Evolutionary conservation across 163 green algal genomes (phyloP).

Genomic region (Scenedesmus sp.): DNA sequence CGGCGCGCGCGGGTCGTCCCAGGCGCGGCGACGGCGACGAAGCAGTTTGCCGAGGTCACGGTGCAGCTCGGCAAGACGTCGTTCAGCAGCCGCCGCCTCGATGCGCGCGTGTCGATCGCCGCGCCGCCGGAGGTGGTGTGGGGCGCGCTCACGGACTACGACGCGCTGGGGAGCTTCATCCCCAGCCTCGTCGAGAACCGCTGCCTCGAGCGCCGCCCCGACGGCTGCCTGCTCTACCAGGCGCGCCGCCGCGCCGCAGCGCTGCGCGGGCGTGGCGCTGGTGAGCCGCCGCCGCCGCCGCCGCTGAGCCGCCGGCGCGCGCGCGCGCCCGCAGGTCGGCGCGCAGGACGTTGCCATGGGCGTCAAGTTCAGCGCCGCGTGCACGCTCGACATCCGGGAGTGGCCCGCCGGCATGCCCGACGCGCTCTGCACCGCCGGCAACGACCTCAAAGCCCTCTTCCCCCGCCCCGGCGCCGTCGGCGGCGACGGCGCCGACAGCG

Average conservation of each 20-base stretch:
- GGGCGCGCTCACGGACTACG: slow-evolving; percentile 79
- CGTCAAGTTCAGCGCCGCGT: slow-evolving; percentile 79
- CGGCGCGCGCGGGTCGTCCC: too few species aligned
- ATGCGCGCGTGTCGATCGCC: slow-evolving; percentile 64
- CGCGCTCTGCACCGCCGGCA: slow-evolving; percentile 30
- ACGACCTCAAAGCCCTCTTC: slow-evolving; percentile 15
- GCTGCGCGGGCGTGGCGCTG: too few species aligned
- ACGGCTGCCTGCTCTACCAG: slow-evolving; percentile 63
- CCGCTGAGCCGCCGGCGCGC: too few species aligned
- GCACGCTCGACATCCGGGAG: slow-evolving; percentile 80
- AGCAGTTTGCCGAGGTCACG: slow-evolving; percentile 48
- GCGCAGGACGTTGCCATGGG: slow-evolving; percentile 82
- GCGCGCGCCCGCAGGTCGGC: slow-evolving; percentile 65
- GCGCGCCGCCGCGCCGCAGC: slow-evolving; percentile 26
- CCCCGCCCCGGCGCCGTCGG: slow-evolving; percentile 29
- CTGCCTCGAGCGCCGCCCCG: slow-evolving; percentile 64
- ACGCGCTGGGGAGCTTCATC: slow-evolving; percentile 78
- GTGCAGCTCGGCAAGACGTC: slow-evolving; percentile 70
- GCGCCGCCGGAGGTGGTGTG: slow-evolving; percentile 72
- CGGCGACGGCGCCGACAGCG: too few species aligned
- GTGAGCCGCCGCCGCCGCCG: too few species aligned
- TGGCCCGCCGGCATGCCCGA: slow-evolving; percentile 45
- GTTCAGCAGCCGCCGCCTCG: slow-evolving; percentile 72
- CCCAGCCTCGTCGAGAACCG: slow-evolving; percentile 81
- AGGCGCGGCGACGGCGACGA: too few species aligned